Conservation (phyloP, 208 protist genomes). For the Acanthamoeba healyi region DNA sequence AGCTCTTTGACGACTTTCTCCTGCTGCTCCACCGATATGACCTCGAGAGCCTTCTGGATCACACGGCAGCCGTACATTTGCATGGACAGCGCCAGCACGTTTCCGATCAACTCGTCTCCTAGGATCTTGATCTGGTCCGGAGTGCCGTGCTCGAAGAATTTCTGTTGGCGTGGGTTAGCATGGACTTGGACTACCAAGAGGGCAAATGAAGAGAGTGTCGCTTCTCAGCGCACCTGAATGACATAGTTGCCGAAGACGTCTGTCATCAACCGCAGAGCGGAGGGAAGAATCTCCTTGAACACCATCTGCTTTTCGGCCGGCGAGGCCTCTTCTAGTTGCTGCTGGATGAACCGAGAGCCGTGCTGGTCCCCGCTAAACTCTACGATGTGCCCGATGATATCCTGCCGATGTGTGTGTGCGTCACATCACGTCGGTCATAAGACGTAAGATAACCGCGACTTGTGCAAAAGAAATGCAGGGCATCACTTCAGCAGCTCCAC, state of each 20-base stretch:
- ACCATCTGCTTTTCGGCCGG: slow-evolving; percentile 93
- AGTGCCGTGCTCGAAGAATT: slow-evolving; percentile 97
- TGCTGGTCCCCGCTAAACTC: slow-evolving; percentile 98
- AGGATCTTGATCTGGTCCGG: slow-evolving; percentile 80
- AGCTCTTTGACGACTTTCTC: slow-evolving; percentile 93
- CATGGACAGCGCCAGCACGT: slow-evolving; percentile 96
- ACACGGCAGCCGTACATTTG: slow-evolving; percentile 98
- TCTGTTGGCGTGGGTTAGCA: slow-evolving; percentile 87
- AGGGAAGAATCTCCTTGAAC: slow-evolving; percentile 95
- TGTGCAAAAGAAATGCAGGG: too few species aligned
- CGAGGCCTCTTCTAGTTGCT: slow-evolving; percentile 94
- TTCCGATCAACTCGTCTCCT: slow-evolving; percentile 91
- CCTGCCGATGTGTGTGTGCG: too few species aligned
- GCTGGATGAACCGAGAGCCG: slow-evolving; percentile 98
- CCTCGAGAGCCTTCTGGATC: slow-evolving; percentile 95
- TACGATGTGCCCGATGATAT: slow-evolving; percentile 94
- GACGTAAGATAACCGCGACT: too few species aligned
- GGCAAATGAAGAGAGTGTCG: too few species aligned
- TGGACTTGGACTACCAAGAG: slow-evolving; percentile 87
- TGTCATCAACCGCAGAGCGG: slow-evolving; percentile 94
- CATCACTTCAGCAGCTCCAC: too few species aligned
- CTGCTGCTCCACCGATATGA: slow-evolving; percentile 87
- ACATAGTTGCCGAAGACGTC: slow-evolving; percentile 99
- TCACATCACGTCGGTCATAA: too few species aligned
- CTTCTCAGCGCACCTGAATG: too few species aligned